phyloP scores from a whole-genome alignment of 2,329 filamentous ascomycete genomes.

The Lecanicillium sp. region DNA sequence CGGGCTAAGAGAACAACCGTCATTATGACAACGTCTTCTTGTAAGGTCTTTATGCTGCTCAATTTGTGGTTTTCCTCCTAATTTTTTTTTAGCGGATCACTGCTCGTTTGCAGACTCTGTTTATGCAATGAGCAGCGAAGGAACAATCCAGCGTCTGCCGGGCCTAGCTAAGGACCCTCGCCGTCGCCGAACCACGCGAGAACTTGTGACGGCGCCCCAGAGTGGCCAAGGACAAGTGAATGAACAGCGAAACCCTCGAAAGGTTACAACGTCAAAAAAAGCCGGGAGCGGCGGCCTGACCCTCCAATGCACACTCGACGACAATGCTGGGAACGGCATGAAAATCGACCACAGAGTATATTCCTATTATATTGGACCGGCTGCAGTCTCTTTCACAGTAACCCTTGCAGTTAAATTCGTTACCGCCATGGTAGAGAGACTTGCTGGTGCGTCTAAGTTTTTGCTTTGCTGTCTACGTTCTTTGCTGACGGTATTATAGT shows the following conservation, averaged over 20 bases:
- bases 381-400: not conserved
- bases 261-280: too few species aligned
- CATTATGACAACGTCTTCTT: not conserved
- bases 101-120: not conserved
- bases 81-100: not conserved
- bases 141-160: not conserved
- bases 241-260: too few species aligned
- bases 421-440: not conserved
- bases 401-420: not conserved
- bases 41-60: constrained; percentile 1
- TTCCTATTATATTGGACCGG: not conserved
- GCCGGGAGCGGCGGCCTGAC: too few species aligned
- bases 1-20: not conserved
- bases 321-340: too few species aligned
- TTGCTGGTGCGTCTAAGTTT: not conserved
- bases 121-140: not conserved
- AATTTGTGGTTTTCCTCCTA: too few species aligned
- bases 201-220: too few species aligned
- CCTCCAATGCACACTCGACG: too few species aligned
- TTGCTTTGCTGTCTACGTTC: not conserved
- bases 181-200: too few species aligned
- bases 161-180: too few species aligned
- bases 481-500: not conserved
- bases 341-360: not conserved
- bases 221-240: too few species aligned